Percentiles rank a stretch among this genome's conserved stretches.
These are phyloP conservation scores for Globisporangium solare DNA, from an alignment of 352 stramenopile species.

Conservation along the genomic window DNA sequence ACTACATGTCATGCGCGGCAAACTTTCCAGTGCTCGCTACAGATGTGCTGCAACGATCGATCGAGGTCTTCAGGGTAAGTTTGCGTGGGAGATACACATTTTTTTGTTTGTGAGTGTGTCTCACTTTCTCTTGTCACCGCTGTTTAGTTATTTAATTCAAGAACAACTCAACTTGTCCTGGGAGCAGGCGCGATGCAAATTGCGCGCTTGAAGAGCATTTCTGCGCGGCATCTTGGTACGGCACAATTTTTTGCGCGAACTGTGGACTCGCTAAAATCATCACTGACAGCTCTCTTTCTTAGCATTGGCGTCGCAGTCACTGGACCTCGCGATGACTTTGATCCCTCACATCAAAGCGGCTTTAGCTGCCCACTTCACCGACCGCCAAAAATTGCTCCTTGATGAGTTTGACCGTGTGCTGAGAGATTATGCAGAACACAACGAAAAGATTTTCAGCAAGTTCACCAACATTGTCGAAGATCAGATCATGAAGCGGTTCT, in stretches of 20 bases:
- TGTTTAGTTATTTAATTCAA: slow-evolving; percentile 92
- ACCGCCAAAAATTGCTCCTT: slow-evolving; percentile 95
- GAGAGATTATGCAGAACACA: slow-evolving; percentile 94
- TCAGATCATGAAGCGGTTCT: slow-evolving; percentile 92
- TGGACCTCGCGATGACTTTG: slow-evolving; percentile 92
- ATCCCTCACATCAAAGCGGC: slow-evolving; percentile 94
- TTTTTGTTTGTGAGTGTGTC: neutral
- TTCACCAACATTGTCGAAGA: slow-evolving; percentile 97
- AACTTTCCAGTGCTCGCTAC: slow-evolving; percentile 94
- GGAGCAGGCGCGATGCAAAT: slow-evolving; percentile 95
- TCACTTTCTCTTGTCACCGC: slow-evolving; percentile 7
- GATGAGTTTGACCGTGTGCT: slow-evolving; percentile 94
- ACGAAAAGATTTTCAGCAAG: slow-evolving; percentile 97
- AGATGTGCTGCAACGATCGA: slow-evolving; percentile 91
- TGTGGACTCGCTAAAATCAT: neutral
- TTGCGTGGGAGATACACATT: neutral
- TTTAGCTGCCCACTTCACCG: slow-evolving; percentile 92
- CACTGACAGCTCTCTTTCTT: neutral
- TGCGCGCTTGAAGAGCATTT: slow-evolving; percentile 95
- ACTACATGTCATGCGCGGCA: slow-evolving; percentile 90
- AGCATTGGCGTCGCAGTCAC: slow-evolving; percentile 93
- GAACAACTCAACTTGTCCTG: slow-evolving; percentile 95
- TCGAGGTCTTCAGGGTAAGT: slow-evolving; percentile 86
- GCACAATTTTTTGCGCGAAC: neutral
- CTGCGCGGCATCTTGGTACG: slow-evolving; percentile 90